Evolutionary conservation across 2,329 filamentous ascomycete species (phyloP), one percentile per base, ranked within the genome.

Genomic region (Diaporthe sp.): DNA sequence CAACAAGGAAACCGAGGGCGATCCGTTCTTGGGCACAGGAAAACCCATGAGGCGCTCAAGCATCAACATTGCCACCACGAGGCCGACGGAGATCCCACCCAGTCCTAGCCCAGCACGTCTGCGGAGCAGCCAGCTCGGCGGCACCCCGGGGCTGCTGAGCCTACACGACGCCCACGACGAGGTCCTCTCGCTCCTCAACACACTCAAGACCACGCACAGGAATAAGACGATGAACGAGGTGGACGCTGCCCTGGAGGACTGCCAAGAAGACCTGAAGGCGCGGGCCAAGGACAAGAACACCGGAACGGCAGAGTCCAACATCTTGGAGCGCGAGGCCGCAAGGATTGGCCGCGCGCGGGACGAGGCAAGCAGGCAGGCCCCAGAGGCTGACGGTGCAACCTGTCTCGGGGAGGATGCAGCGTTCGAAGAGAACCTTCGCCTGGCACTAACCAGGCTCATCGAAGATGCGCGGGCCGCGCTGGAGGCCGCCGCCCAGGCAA

Each of bases 301-400:
- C 57, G 70, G 70, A 4, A 53, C 44, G 12, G 70, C 70, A 3
- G 70, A 72, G 4, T 44, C 44, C 1, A 59, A 61, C 22, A 72
- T 72, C 9, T 12, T 72, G 34, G 57, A 61, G 15, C 70, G 70
- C n/a, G 70, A 72, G 44, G 70, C 70, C 4, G 57, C 46, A 3
- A 39, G 42, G 2, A 51, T 72, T 17, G 46, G 49, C 31, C 34
- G 57, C 12, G 37, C 39, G 13, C 25, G 70, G 3, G 44, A 49
- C n/a, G 31, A 53, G 37, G 44, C 70, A 44, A 28, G n/a, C 19
- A 72, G 12, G 5, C 28, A 42, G n/a, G 17, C 22, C 17, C 34
- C 31, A 2, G 22, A 53, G 2, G 12, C 57, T n/a, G n/a, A 28
- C n/a, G 51, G 12, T 3, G 28, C 19, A 25, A 7, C 2, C n/a